Percentiles rank a stretch among this genome's conserved stretches.
Conservation (phyloP, 192 early-diverging fungal species). For the Coemansia sp. region DNA sequence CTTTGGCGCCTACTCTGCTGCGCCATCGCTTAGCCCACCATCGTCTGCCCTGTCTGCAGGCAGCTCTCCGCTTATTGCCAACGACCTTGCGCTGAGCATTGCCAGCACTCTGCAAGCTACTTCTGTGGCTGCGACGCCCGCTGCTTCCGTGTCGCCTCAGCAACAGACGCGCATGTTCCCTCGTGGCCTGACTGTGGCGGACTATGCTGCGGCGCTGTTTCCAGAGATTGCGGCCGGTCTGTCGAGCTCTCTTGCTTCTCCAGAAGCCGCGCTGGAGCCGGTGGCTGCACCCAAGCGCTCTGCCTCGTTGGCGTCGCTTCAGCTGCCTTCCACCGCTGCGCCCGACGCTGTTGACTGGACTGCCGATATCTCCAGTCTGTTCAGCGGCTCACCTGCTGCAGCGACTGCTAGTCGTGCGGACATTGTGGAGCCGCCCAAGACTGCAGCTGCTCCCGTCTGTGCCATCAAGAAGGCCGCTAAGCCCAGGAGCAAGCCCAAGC, state of each 20-base stretch:
- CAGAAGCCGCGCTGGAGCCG: background rate
- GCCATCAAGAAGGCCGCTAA: background rate
- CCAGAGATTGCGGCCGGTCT: slow-evolving; percentile 35
- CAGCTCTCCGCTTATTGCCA: slow-evolving; percentile 38
- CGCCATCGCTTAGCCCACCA: slow-evolving; percentile 33
- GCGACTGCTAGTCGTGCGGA: background rate
- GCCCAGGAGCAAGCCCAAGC: background rate
- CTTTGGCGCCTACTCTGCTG: slow-evolving; percentile 7
- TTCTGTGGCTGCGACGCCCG: background rate
- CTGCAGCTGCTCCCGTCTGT: background rate
- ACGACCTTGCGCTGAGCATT: slow-evolving; percentile 44
- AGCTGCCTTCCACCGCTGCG: slow-evolving; percentile 12
- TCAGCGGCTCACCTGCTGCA: slow-evolving; percentile 8
- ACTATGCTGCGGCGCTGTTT: slow-evolving; percentile 50
- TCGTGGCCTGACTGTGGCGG: slow-evolving; percentile 27
- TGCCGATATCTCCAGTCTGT: slow-evolving; percentile 30
- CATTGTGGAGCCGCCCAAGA: background rate
- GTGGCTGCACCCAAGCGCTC: slow-evolving; percentile 12
- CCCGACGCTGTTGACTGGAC: slow-evolving; percentile 12
- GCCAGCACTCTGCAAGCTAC: slow-evolving; percentile 34
- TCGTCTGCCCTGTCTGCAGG: slow-evolving; percentile 24
- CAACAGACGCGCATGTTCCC: slow-evolving; percentile 17
- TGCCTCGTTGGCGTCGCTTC: slow-evolving; percentile 21
- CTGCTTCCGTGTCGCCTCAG: slow-evolving; percentile 1
- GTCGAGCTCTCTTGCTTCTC: slow-evolving; percentile 18